phyloP scores from a whole-genome alignment of 2,329 filamentous ascomycete species.

The Pseudomassariella vexata region DNA sequence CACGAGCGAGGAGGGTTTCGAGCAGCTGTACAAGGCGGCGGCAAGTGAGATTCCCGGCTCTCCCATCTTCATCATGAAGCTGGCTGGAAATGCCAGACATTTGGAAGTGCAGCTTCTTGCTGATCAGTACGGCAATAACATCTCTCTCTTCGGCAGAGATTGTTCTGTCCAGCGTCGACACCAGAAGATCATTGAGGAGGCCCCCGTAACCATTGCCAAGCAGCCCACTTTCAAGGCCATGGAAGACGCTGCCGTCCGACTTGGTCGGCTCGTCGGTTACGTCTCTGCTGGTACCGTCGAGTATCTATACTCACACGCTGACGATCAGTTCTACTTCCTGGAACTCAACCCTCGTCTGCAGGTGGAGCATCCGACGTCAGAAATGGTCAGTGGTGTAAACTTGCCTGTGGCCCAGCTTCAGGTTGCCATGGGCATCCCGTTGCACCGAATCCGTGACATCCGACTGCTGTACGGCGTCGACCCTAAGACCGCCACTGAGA shows the following conservation, averaged over 20 bases:
- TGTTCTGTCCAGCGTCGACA: constrained; percentile 97
- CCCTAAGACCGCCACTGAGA: constrained; percentile 76
- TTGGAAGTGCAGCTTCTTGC: constrained; percentile 95
- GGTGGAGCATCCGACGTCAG: constrained; percentile 98
- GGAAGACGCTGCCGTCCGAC: constrained; percentile 92
- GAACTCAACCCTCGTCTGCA: constrained; percentile 98
- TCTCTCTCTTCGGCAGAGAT: constrained; percentile 96
- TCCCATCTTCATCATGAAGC: constrained; percentile 99
- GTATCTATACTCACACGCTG: constrained; percentile 95
- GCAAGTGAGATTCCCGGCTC: constrained; percentile 97
- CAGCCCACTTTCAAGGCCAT: constrained; percentile 85
- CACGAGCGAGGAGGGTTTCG: constrained; percentile 75
- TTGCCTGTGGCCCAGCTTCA: constrained; percentile 95
- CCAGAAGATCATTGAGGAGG: constrained; percentile 99
- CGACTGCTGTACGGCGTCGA: constrained; percentile 93
- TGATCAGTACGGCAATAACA: constrained; percentile 99
- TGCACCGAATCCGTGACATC: constrained; percentile 95
- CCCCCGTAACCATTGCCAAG: constrained; percentile 93
- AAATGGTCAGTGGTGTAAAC: constrained; percentile 99
- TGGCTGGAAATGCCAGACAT: constrained; percentile 92
- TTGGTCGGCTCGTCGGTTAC: constrained; percentile 92
- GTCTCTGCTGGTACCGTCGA: constrained; percentile 98
- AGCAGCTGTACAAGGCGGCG: constrained; percentile 85
- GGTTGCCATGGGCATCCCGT: constrained; percentile 95
- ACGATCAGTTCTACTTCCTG: constrained; percentile 99